These are phyloP conservation scores for Anthracocystis setariae DNA, from an alignment of 1,284 basidiomycete species.

Conservation along the genomic window DNA sequence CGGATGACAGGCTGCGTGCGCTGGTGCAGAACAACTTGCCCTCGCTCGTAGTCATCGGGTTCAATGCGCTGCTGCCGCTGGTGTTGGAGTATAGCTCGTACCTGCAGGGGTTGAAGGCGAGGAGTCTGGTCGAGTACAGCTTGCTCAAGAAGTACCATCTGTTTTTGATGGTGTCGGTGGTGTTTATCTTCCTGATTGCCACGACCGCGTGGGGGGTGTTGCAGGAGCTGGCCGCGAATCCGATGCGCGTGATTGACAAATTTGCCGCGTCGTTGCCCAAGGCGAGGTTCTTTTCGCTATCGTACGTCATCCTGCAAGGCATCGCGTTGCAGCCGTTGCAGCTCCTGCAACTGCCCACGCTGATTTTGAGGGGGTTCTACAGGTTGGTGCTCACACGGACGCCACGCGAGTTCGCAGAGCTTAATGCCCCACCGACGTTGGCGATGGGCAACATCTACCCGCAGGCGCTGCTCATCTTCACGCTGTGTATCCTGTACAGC, in stretches of 20 bases:
- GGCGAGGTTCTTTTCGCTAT: constrained; percentile 87
- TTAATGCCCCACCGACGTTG: constrained; percentile 96
- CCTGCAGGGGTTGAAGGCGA: constrained; percentile 84
- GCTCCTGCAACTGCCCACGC: constrained; percentile 70
- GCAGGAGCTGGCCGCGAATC: constrained; percentile 62
- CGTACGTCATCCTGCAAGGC: constrained; percentile 92
- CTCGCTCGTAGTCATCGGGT: constrained; percentile 83
- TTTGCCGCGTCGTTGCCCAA: constrained; percentile 57
- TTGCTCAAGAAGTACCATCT: constrained; percentile 84
- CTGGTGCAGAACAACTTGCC: constrained; percentile 93
- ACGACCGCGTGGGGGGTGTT: constrained; percentile 85
- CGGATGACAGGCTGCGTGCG: constrained; percentile 80
- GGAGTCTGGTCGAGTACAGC: constrained; percentile 92
- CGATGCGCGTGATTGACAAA: constrained; percentile 64
- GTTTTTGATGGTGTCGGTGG: constrained; percentile 90
- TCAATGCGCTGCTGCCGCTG: constrained; percentile 90
- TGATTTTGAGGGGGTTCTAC: constrained; percentile 51
- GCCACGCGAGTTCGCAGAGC: constrained; percentile 83
- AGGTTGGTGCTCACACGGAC: constrained; percentile 53
- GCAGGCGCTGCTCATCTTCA: constrained; percentile 93
- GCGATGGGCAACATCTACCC: constrained; percentile 79
- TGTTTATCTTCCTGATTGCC: constrained; percentile 93
- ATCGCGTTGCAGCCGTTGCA: constrained; percentile 94
- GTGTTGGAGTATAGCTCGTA: constrained; percentile 86
- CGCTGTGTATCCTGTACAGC: constrained; percentile 91